Evolutionary conservation across 2,329 filamentous ascomycete species (phyloP).

Genomic region (Fusarium hostae): DNA sequence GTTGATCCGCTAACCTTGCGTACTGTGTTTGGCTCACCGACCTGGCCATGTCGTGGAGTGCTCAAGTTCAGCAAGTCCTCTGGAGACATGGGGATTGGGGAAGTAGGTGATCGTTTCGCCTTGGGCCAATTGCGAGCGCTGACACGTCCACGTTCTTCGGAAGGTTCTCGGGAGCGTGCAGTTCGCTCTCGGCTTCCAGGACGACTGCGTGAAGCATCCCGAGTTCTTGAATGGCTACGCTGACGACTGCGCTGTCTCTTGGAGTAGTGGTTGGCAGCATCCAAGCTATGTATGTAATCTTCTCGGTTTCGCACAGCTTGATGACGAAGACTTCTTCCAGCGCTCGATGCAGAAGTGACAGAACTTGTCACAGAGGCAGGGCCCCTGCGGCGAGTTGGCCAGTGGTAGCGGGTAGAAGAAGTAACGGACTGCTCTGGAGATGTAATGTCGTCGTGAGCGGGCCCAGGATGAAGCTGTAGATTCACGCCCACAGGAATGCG

Average conservation of each 20-base stretch:
- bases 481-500: constrained; percentile 78
- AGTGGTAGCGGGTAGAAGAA: constrained; percentile 65
- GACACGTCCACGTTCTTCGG: constrained; percentile 76
- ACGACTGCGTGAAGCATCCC: constrained; percentile 57
- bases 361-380: constrained; percentile 68
- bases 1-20: constrained; percentile 54
- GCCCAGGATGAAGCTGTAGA: constrained; percentile 71
- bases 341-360: constrained; percentile 65
- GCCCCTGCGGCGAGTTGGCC: constrained; percentile 64
- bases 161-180: constrained; percentile 68
- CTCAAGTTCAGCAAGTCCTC: constrained; percentile 79
- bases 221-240: constrained; percentile 59
- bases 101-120: constrained; percentile 89
- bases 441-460: constrained; percentile 63
- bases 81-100: constrained; percentile 92
- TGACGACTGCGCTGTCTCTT: constrained; percentile 66
- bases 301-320: constrained; percentile 72
- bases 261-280: constrained; percentile 75
- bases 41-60: constrained; percentile 53
- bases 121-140: constrained; percentile 73
- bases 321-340: constrained; percentile 61
- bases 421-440: constrained; percentile 66
- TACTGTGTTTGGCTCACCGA: constrained; percentile 57
- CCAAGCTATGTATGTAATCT: constrained; percentile 87
- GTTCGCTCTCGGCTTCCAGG: constrained; percentile 62